These are phyloP conservation scores for Pseudogymnoascus destructans DNA, from an alignment of 2,329 filamentous ascomycete species.

Conservation along the genomic window DNA sequence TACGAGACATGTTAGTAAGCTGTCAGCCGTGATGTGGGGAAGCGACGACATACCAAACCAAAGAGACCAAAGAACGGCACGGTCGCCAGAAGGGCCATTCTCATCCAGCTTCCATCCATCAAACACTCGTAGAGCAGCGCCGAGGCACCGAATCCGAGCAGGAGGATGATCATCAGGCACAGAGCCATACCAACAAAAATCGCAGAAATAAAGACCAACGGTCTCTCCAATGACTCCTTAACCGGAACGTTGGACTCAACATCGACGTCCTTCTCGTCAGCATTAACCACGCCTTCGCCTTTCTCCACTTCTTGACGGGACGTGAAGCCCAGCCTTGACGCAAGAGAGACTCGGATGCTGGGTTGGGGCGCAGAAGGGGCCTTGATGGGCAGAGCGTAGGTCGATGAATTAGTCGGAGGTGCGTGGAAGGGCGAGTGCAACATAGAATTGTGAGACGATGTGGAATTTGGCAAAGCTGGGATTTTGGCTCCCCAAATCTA, in stretches of 20 bases:
- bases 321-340: not conserved
- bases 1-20: constrained; percentile 31
- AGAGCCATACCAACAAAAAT: constrained; percentile 30
- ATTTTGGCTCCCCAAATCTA: constrained; percentile 23
- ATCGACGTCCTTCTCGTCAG: constrained; percentile 16
- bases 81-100: constrained; percentile 28
- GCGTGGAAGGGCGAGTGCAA: not conserved
- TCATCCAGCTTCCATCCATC: constrained; percentile 29
- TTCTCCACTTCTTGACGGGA: not conserved
- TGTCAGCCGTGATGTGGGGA: constrained; percentile 15
- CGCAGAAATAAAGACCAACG: constrained; percentile 28
- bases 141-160: constrained; percentile 27
- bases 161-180: constrained; percentile 28
- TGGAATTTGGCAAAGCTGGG: not conserved
- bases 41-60: constrained; percentile 18
- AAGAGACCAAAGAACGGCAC: constrained; percentile 28
- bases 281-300: not conserved
- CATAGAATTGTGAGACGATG: not conserved
- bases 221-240: constrained; percentile 31
- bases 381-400: not conserved
- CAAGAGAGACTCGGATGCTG: not conserved
- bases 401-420: not conserved
- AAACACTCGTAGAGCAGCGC: constrained; percentile 29
- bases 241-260: constrained; percentile 19
- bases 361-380: not conserved